Evolutionary conservation across 1,284 basidiomycete species (phyloP), one percentile per base, ranked within the genome.

Genomic region (Fomitopsis betulina): DNA sequence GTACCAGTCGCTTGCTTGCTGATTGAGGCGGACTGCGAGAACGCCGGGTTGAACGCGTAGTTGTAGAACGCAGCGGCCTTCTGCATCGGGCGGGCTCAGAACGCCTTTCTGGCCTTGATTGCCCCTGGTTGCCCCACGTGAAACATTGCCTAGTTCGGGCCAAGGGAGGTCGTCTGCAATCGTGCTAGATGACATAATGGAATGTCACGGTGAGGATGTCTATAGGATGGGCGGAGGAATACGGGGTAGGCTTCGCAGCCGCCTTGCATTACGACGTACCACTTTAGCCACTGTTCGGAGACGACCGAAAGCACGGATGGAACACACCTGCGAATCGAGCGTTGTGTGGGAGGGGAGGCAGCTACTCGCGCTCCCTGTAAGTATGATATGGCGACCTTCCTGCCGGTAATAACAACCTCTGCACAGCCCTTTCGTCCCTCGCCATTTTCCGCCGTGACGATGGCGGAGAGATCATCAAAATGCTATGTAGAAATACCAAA

Each of bases 31-130:
- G 55, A 91, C 89, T 21, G 83, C 83, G 58, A 91, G 81, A 25
- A 91, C 88, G 55, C 88, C 88, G 15, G 89, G 88, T 67, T 91
- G 89, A 23, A 91, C 88, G 57, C 88, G 81, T 49, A 91, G 79
- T 68, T 91, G 88, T 23, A 91, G 78, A 39, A 84, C 70, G 65
- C 81, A 85, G 60, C 87, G 84, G 17, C 87, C 89, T 25, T 89
- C 85, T 50, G 76, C 75, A 75, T 90, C 87, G 32, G 87, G 77
- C 58, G 82, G 76, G 23, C 86, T 82, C 30, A 91, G 74, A 51
- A 84, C 84, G 62, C 88, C 88, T 68, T 91, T 91, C 67, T 90
- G 87, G 53, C 88, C 88, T 76, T 91, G 88, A 72, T 91, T 91
- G 58, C 88, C 88, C 70, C 88, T 76, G 55, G 89, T 91, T n/a